Percentiles rank a stretch among this genome's conserved stretches.
phyloP scores from a whole-genome alignment of 768 basidiomycete genomes.

The Tephrocybe sp. region DNA sequence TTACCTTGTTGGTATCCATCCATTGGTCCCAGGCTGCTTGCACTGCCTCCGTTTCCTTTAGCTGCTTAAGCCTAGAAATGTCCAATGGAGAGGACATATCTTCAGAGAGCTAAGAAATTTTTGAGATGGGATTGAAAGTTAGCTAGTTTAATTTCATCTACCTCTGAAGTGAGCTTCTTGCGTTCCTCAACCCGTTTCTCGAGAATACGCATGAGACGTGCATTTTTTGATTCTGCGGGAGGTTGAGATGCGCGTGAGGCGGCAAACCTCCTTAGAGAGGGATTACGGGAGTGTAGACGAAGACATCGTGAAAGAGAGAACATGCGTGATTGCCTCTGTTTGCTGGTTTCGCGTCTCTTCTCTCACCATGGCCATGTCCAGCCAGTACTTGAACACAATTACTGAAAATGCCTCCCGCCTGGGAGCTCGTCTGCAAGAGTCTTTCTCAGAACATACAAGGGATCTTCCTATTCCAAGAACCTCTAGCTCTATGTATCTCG shows the following conservation, averaged over 20 bases:
- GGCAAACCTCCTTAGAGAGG: slow-evolving; percentile 5
- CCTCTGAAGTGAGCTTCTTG: slow-evolving; percentile 41
- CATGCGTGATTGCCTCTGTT: not conserved
- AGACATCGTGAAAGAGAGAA: not conserved
- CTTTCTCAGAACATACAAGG: slow-evolving; percentile 76
- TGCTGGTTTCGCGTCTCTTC: not conserved
- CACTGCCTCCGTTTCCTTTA: slow-evolving; percentile 70
- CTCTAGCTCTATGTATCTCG: slow-evolving; percentile 57
- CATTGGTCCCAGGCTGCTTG: slow-evolving; percentile 68
- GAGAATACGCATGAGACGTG: slow-evolving; percentile 52
- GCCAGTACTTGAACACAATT: slow-evolving; percentile 49
- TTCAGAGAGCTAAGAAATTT: slow-evolving; percentile 43
- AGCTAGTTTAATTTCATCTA: slow-evolving; percentile 13
- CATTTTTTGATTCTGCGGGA: slow-evolving; percentile 39
- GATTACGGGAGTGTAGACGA: slow-evolving; percentile 2
- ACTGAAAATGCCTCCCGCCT: slow-evolving; percentile 84
- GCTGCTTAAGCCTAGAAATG: slow-evolving; percentile 52
- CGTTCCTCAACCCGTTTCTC: slow-evolving; percentile 52
- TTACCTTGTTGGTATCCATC: slow-evolving; percentile 55
- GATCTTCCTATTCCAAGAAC: slow-evolving; percentile 62
- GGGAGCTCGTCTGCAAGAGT: slow-evolving; percentile 80
- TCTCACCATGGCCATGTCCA: slow-evolving; percentile 30
- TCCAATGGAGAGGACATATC: slow-evolving; percentile 53
- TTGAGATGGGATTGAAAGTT: slow-evolving; percentile 1
- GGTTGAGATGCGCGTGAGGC: slow-evolving; percentile 10